Evolutionary conservation across 257 asterid species (phyloP).

Genomic region (Solanum neorickii): DNA sequence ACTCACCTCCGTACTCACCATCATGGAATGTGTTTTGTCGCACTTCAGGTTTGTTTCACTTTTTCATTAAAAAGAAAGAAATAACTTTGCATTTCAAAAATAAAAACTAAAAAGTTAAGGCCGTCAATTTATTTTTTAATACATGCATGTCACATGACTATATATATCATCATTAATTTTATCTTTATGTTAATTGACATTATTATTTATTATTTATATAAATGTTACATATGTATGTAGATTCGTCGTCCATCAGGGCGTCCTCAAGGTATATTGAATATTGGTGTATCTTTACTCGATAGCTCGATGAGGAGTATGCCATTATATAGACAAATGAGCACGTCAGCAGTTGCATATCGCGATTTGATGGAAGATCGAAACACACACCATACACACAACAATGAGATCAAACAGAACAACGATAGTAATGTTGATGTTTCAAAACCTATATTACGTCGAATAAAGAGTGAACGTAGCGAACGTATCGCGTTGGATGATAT

Average conservation of each 20-base stretch:
- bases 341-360: constrained; percentile 38
- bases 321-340: constrained; percentile 8
- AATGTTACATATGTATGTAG: constrained; percentile 12
- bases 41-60: constrained; percentile 57
- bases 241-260: constrained; percentile 89
- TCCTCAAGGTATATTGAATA: constrained; percentile 78
- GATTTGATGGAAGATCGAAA: constrained; percentile 31
- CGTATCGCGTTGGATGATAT: constrained; percentile 42
- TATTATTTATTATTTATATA: not conserved
- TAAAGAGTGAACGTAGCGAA: constrained; percentile 64
- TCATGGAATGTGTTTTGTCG: constrained; percentile 71
- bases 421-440: not conserved
- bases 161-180: not conserved
- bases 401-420: not conserved
- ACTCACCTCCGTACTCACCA: constrained; percentile 11
- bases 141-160: not conserved
- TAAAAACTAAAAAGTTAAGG: not conserved
- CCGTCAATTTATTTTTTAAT: too few species aligned
- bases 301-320: constrained; percentile 84
- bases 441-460: constrained; percentile 39
- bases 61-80: not conserved
- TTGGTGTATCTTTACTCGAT: constrained; percentile 71
- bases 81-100: too few species aligned
- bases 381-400: not conserved
- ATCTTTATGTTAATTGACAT: not conserved